Percentiles rank a stretch among this genome's conserved stretches.
Evolutionary conservation across 495 filamentous ascomycete genomes (phyloP).

Genomic region (Neurospora sublineolata): DNA sequence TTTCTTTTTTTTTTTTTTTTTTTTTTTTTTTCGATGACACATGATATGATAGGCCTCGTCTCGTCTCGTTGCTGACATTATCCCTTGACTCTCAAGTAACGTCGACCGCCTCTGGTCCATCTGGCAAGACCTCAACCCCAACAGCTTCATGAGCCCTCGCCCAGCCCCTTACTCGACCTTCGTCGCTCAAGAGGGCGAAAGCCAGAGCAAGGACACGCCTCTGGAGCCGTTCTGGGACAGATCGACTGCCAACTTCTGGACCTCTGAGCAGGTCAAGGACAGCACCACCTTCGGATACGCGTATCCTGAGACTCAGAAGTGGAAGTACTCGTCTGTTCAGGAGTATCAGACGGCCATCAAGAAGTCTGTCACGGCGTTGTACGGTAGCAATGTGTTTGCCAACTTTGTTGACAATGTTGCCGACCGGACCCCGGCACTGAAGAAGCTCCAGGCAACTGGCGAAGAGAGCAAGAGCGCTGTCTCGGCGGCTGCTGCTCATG

Average conservation of each 20-base stretch:
- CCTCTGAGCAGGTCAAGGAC: slow-evolving; percentile 27
- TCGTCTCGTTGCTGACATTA: background rate
- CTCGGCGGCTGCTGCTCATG: background rate
- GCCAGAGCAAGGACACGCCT: slow-evolving; percentile 25
- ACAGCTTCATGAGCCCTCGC: slow-evolving; percentile 40
- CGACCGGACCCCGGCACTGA: background rate
- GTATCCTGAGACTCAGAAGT: slow-evolving; percentile 43
- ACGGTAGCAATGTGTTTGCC: slow-evolving; percentile 17
- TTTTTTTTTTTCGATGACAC: background rate
- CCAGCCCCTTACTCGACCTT: slow-evolving; percentile 40
- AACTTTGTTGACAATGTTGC: slow-evolving; percentile 14
- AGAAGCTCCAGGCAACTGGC: background rate
- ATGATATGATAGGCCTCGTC: background rate
- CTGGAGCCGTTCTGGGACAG: slow-evolving; percentile 37
- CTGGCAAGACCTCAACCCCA: slow-evolving; percentile 59
- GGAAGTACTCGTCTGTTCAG: slow-evolving; percentile 4
- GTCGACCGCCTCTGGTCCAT: slow-evolving; percentile 59
- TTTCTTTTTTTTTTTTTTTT: too few species aligned
- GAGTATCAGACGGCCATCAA: slow-evolving; percentile 11
- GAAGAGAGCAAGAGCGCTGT: background rate
- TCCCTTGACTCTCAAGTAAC: slow-evolving; percentile 7
- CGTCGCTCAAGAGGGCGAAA: slow-evolving; percentile 28
- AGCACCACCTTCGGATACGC: slow-evolving; percentile 42
- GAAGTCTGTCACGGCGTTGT: slow-evolving; percentile 9
- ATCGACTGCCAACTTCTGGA: slow-evolving; percentile 33